phyloP scores from a whole-genome alignment of 192 early-diverging fungal genomes.

The Umbelopsis sp. region DNA sequence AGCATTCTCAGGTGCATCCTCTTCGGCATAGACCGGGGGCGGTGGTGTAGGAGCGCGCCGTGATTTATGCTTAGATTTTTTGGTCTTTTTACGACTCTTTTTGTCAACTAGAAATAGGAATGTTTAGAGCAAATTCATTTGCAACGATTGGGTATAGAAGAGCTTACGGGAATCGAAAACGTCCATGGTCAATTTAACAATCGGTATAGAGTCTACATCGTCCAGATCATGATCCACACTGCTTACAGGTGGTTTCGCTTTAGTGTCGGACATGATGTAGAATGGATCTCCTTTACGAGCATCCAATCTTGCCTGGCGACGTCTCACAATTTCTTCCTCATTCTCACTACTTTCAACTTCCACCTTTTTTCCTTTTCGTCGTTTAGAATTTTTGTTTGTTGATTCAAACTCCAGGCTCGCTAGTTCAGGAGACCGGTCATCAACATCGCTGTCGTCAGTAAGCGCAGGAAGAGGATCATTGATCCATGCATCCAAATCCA shows the following conservation, averaged over 20 bases:
- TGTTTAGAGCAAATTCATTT: background rate
- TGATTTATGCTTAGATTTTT: constrained; percentile 37
- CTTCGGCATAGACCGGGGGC: constrained; percentile 55
- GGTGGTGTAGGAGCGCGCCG: constrained; percentile 27
- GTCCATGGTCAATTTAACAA: constrained; percentile 72
- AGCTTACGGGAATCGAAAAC: constrained; percentile 39
- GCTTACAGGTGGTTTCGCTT: constrained; percentile 38
- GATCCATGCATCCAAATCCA: constrained; percentile 86
- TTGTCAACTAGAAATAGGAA: background rate
- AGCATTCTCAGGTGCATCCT: constrained; percentile 65
- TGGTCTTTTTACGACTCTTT: constrained; percentile 35
- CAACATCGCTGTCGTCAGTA: constrained; percentile 30
- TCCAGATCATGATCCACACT: constrained; percentile 39
- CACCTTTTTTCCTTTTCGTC: constrained; percentile 19
- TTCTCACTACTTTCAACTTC: constrained; percentile 46
- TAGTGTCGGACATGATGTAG: constrained; percentile 60
- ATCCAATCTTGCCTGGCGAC: constrained; percentile 51
- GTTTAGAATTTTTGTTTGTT: constrained; percentile 24
- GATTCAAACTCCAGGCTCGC: constrained; percentile 13
- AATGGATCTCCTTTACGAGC: constrained; percentile 63
- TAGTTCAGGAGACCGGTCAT: constrained; percentile 17
- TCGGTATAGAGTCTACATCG: constrained; percentile 81
- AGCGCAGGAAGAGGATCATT: constrained; percentile 65
- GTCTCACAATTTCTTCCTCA: constrained; percentile 48
- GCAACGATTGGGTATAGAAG: background rate